Percentiles rank a stretch among this genome's conserved stretches.
These are phyloP conservation scores for Ilyonectria destructans DNA, from an alignment of 2,329 filamentous ascomycete genomes.

Conservation along the genomic window DNA sequence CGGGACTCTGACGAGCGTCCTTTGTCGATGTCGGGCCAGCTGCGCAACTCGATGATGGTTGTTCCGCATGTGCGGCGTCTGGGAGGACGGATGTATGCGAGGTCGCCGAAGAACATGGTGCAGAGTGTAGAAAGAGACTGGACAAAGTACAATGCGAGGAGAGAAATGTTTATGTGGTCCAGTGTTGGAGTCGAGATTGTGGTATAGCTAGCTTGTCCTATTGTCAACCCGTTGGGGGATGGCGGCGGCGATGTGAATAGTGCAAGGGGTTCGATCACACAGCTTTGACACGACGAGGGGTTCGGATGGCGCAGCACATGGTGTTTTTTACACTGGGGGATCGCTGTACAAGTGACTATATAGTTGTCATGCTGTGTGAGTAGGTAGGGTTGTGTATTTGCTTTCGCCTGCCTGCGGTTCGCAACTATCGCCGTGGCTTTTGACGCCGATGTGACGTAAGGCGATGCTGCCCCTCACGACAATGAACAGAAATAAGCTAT, in stretches of 20 bases:
- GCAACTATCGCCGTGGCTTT: neutral
- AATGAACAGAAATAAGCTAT: neutral
- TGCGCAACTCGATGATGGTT: slow-evolving; percentile 40
- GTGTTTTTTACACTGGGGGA: neutral
- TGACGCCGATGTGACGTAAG: neutral
- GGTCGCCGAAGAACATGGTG: slow-evolving; percentile 52
- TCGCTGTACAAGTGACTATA: neutral
- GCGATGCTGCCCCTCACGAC: neutral
- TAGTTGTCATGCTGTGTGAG: neutral
- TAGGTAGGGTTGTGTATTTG: neutral
- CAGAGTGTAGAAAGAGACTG: neutral
- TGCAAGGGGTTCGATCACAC: neutral
- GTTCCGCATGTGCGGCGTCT: neutral
- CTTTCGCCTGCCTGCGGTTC: neutral
- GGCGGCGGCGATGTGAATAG: slow-evolving; percentile 21
- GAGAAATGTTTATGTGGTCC: neutral
- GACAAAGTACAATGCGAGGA: neutral
- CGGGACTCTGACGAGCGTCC: neutral
- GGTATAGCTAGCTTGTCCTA: slow-evolving; percentile 17
- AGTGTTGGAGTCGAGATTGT: slow-evolving; percentile 10
- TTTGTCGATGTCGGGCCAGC: slow-evolving; percentile 22
- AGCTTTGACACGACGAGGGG: neutral
- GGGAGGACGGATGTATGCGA: slow-evolving; percentile 44
- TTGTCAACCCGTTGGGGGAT: slow-evolving; percentile 43
- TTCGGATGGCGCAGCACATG: neutral